Percentiles rank a stretch among this genome's conserved stretches.
These are phyloP conservation scores for Tagetes patula DNA, from an alignment of 129 eudicot genomes.

Conservation along the genomic window DNA sequence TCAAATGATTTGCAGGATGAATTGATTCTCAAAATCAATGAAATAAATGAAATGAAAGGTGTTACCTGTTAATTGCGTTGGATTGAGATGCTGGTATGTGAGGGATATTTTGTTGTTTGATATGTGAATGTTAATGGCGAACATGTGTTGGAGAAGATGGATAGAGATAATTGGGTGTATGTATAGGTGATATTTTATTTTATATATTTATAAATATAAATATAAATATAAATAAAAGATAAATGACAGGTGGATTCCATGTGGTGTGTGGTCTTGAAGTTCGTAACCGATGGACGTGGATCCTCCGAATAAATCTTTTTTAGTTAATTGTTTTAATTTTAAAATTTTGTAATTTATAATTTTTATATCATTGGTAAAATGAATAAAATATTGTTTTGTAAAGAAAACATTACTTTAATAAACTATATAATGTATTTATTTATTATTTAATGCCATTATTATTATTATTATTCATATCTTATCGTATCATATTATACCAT, in stretches of 20 bases:
- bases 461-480: too few species aligned
- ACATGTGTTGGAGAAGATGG: slow-evolving; percentile 20
- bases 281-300: slow-evolving; percentile 38
- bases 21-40: not conserved
- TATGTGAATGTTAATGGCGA: slow-evolving; percentile 2
- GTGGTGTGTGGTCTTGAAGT: slow-evolving; percentile 36
- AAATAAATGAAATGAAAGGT: not conserved
- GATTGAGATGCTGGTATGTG: slow-evolving; percentile 1
- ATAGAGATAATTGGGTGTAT: slow-evolving; percentile 21
- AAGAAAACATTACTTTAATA: too few species aligned
- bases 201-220: too few species aligned
- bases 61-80: not conserved
- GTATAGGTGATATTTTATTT: slow-evolving; percentile 19
- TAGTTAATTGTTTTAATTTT: not conserved
- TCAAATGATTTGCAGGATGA: not conserved
- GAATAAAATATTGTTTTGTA: too few species aligned
- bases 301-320: slow-evolving; percentile 15
- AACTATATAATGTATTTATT: too few species aligned
- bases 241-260: slow-evolving; percentile 35
- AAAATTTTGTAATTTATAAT: too few species aligned
- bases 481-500: too few species aligned
- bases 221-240: slow-evolving; percentile 5
- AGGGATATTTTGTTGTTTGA: not conserved
- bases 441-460: too few species aligned
- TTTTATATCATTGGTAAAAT: too few species aligned